Conservation (phyloP, 208 protist species). For the Leishmania lainsoni region DNA sequence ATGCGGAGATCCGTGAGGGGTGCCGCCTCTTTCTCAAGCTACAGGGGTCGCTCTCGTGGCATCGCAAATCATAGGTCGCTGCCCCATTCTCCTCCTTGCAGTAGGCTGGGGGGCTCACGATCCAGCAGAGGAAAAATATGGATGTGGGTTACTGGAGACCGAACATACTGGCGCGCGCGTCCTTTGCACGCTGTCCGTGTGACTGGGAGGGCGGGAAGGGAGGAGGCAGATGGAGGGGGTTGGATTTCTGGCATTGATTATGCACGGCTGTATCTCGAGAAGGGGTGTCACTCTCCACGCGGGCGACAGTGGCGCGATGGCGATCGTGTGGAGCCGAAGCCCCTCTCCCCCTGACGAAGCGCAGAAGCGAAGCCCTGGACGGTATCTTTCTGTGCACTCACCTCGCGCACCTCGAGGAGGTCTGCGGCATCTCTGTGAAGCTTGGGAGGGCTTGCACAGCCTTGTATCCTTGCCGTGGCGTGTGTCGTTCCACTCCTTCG, state of each 20-base stretch:
- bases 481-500: not conserved
- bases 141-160: slow-evolving; percentile 50
- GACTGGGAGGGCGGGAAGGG: slow-evolving; percentile 15
- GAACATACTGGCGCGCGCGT: slow-evolving; percentile 9
- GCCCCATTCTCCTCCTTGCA: no score
- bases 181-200: slow-evolving; percentile 13
- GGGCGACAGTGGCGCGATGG: not conserved
- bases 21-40: no score
- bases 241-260: not conserved
- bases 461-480: slow-evolving; percentile 8
- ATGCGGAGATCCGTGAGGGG: no score
- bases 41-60: no score
- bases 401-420: slow-evolving; percentile 5
- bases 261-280: no score
- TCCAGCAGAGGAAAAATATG: no score
- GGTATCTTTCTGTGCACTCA: no score
- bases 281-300: no score
- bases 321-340: not conserved
- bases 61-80: no score
- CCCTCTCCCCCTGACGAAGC: slow-evolving; percentile 22
- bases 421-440: slow-evolving; percentile 50
- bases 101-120: no score
- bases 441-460: slow-evolving; percentile 38
- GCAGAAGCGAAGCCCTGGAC: no score
- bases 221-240: not conserved